Conservation (phyloP, 306 rosid species). For the Nissolia schottii region DNA sequence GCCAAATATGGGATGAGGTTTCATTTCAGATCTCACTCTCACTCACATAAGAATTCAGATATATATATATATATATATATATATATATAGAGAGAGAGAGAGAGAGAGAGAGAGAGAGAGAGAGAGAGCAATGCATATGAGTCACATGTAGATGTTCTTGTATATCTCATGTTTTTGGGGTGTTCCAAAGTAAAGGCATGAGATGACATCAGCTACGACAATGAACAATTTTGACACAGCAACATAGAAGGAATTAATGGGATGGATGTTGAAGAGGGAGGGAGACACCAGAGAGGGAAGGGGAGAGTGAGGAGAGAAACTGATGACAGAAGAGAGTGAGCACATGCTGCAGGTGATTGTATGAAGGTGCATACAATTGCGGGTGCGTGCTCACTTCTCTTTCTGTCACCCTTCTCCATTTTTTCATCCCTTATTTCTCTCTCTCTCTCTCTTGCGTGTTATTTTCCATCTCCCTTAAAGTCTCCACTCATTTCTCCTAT, state of each 20-base stretch:
- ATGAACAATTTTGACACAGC: no score
- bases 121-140: background rate
- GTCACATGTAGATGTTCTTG: background rate
- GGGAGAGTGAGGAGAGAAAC: no score
- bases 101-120: background rate
- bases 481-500: background rate
- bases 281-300: constrained; percentile 21
- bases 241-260: background rate
- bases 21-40: background rate
- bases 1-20: constrained; percentile 21
- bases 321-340: constrained; percentile 99
- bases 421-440: background rate
- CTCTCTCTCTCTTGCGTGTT: background rate
- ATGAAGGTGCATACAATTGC: constrained; percentile 46
- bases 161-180: no score
- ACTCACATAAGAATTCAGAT: background rate
- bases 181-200: no score
- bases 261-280: background rate
- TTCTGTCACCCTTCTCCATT: constrained; percentile 42
- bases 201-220: background rate
- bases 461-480: background rate
- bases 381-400: constrained; percentile 71
- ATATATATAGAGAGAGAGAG: background rate
- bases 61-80: no score
- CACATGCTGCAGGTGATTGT: constrained; percentile 59